These are phyloP conservation scores for Malbranchea zuffiana DNA, from an alignment of 2,329 filamentous ascomycete genomes.

Conservation along the genomic window DNA sequence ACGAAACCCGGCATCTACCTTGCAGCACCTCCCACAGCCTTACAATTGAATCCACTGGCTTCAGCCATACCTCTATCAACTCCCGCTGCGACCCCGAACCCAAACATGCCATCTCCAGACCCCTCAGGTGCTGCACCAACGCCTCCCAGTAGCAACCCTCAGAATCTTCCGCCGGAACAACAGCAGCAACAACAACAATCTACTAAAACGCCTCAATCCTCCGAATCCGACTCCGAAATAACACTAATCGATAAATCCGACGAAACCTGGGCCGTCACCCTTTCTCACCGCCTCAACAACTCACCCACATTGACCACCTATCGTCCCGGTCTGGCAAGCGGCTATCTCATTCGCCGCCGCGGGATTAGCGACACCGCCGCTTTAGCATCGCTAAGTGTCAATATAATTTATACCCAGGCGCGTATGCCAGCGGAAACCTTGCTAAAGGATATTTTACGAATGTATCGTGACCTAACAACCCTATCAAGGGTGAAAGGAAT, in stretches of 20 bases:
- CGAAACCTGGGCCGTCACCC: constrained; percentile 49
- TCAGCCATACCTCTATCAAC: constrained; percentile 21
- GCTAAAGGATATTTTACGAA: constrained; percentile 33
- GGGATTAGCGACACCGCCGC: constrained; percentile 34
- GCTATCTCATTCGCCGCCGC: constrained; percentile 37
- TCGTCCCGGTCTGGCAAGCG: constrained; percentile 35
- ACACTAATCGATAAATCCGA: constrained; percentile 48
- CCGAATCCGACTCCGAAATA: constrained; percentile 44
- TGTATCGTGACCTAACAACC: constrained; percentile 36
- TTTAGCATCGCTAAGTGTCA: constrained; percentile 31
- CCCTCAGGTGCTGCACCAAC: constrained; percentile 33
- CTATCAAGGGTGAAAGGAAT: constrained; percentile 35
- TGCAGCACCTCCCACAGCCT: constrained; percentile 23
- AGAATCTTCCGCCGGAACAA: constrained; percentile 8
- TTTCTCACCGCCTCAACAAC: constrained; percentile 40
- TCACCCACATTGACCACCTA: constrained; percentile 30
- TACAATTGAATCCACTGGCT: constrained; percentile 24
- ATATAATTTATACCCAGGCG: constrained; percentile 29
- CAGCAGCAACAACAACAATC: constrained; percentile 27
- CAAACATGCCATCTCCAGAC: constrained; percentile 32
- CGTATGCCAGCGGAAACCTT: constrained; percentile 24
- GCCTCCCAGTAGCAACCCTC: constrained; percentile 14
- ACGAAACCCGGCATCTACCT: constrained; percentile 27
- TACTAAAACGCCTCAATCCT: constrained; percentile 25
- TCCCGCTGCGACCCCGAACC: constrained; percentile 31